These are phyloP conservation scores for Blastocystis hominis DNA, from an alignment of 352 stramenopile genomes.

Conservation along the genomic window DNA sequence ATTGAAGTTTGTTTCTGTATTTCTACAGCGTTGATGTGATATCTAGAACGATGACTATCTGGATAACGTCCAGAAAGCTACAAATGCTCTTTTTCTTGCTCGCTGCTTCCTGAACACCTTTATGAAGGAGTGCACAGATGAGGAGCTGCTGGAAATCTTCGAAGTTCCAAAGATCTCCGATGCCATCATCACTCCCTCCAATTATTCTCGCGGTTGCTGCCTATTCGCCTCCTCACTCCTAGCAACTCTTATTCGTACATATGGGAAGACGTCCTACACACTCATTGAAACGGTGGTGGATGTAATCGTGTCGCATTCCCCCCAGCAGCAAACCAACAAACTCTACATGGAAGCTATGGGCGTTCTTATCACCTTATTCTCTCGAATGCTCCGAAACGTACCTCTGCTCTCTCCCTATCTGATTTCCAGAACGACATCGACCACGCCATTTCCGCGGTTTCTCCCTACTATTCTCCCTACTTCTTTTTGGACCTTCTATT, in stretches of 20 bases:
- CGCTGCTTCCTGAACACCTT: constrained; percentile 43
- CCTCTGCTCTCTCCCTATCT: neutral
- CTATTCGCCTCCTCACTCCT: neutral
- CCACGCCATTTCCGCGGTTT: constrained; percentile 24
- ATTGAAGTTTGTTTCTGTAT: constrained; percentile 9
- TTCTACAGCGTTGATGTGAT: neutral
- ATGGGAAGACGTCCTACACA: neutral
- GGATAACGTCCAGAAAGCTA: constrained; percentile 22
- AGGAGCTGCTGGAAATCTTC: constrained; percentile 8
- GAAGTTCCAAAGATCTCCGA: neutral
- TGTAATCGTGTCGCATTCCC: constrained; percentile 20
- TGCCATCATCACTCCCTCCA: neutral
- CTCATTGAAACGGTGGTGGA: constrained; percentile 32
- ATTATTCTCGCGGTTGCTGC: neutral
- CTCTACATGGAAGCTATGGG: constrained; percentile 24
- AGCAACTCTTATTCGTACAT: constrained; percentile 22
- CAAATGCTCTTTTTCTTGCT: constrained; percentile 23
- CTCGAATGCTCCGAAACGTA: constrained; percentile 13
- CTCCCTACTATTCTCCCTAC: constrained; percentile 13
- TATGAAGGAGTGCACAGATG: constrained; percentile 17
- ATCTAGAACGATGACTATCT: constrained; percentile 47
- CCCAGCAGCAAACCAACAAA: constrained; percentile 49
- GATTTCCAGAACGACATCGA: neutral
- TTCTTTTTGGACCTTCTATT: constrained; percentile 31
- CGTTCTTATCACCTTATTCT: constrained; percentile 6